Percentiles rank a stretch among this genome's conserved stretches.
phyloP scores from a whole-genome alignment of 805 yeast genomes.

The Kodamaea kaohsiungensis region DNA sequence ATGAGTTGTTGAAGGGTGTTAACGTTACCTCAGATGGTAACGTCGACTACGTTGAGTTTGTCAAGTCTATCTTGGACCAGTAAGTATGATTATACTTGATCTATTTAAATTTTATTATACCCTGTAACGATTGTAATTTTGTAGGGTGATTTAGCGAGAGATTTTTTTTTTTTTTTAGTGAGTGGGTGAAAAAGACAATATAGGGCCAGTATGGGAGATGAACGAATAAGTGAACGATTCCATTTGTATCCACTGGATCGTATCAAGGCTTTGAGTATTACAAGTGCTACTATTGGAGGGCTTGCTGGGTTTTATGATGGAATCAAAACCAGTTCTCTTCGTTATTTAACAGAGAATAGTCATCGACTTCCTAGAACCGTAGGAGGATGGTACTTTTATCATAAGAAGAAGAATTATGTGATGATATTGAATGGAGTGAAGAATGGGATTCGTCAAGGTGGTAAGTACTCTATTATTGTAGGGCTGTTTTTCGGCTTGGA shows the following conservation, averaged over 20 bases:
- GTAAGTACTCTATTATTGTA: constrained; percentile 42
- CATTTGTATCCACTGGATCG: constrained; percentile 51
- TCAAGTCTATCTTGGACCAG: constrained; percentile 89
- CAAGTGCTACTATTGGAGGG: constrained; percentile 46
- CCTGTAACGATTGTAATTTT: too few relatives aligned
- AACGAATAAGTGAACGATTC: constrained; percentile 41
- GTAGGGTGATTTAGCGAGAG: not conserved
- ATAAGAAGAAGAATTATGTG: constrained; percentile 78
- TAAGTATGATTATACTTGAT: constrained; percentile 28
- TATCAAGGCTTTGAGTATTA: constrained; percentile 39
- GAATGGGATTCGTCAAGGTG: constrained; percentile 44
- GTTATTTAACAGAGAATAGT: constrained; percentile 76
- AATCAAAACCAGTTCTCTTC: constrained; percentile 52
- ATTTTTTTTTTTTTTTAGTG: too few relatives aligned
- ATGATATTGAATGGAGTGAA: constrained; percentile 58
- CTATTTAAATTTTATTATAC: not conserved
- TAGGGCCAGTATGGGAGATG: constrained; percentile 4
- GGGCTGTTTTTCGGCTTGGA: constrained; percentile 60
- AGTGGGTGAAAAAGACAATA: too few relatives aligned
- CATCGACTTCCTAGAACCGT: constrained; percentile 75
- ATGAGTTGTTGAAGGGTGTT: constrained; percentile 93
- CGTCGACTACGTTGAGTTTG: constrained; percentile 93
- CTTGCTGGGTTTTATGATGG: constrained; percentile 63
- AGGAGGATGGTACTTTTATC: constrained; percentile 89
- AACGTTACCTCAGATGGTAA: constrained; percentile 91